phyloP scores from a whole-genome alignment of 306 rosid genomes.

The Vicia sativa region DNA sequence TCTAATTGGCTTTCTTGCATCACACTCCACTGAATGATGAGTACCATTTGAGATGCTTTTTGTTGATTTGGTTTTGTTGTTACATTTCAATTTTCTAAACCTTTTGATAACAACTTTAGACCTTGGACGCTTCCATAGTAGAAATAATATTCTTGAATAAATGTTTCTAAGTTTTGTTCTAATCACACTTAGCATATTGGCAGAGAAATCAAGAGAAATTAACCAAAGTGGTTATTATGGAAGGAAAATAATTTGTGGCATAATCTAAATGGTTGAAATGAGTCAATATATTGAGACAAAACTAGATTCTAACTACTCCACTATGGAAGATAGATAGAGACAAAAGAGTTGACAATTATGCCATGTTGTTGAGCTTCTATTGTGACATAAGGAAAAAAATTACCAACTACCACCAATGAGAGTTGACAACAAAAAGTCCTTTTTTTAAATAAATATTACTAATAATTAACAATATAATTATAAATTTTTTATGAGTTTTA shows the following conservation, averaged over 20 bases:
- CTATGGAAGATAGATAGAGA: conserved; percentile 36
- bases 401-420: conserved; percentile 58
- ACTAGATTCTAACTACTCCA: conserved; percentile 57
- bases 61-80: conserved; percentile 35
- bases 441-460: too few relatives aligned
- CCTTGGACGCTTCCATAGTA: conserved; percentile 66
- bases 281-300: conserved; percentile 44
- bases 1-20: conserved; percentile 61
- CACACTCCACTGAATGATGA: conserved; percentile 33
- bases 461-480: conserved; percentile 27
- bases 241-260: conserved; percentile 22
- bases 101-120: conserved; percentile 76
- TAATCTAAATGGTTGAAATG: conserved; percentile 6
- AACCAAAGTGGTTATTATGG: conserved; percentile 7
- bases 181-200: conserved; percentile 55
- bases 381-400: conserved; percentile 52
- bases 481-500: background rate
- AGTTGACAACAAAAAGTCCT: conserved; percentile 29
- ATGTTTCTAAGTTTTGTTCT: conserved; percentile 58
- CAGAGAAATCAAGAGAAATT: conserved; percentile 26
- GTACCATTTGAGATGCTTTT: conserved; percentile 38
- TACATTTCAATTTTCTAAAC: conserved; percentile 58
- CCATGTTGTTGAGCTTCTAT: conserved; percentile 60
- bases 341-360: conserved; percentile 58
- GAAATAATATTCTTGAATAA: conserved; percentile 63